Base-by-base conservation (phyloP, 2,329 filamentous ascomycete genomes). In the Colletotrichum orchidophilum region DNA sequence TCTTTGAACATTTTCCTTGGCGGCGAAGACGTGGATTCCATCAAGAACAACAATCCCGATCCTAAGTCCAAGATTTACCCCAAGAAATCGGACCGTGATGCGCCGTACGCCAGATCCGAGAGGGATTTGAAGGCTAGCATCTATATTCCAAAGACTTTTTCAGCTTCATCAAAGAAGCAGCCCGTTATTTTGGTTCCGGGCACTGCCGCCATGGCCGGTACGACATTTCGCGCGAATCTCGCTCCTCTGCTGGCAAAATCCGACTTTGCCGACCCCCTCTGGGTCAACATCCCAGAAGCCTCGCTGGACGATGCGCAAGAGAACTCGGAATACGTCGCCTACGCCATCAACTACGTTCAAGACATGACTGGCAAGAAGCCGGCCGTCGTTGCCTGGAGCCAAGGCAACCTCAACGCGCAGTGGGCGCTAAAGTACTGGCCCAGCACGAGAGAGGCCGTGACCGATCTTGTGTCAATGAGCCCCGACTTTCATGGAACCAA, bases 381-480 rank as follows among this genome's bases (percentile, higher is more conserved):
- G 5, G 79, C 81, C 6, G 80, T 88, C 8, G 77, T 89, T 9
- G 82, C 81, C 8, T 90, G 85, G 86, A 88, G 86, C 0, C 87
- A 90, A 77, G 88, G 88, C 15, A 85, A 83, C 54, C 78, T 90
- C 1, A 80, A 87, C 67, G 80, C 83, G 1, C 88, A 90, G 75
- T 90, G 88, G 88, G 86, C 85, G 0, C 78, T 88, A 72, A 89
- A 89, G 74, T 89, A 88, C 78, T 90, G 85, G 85, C 86, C 86
- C 0, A 86, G 83, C 3, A 86, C 85, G 1, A 81, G 83, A 2
- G 58, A 58, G 1, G 76, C 80, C 0, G 81, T 86, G 1, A 81
- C 80, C n/a, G 84, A 90, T 74, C 83, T 88, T 74, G 81, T 90
- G 35, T 82, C 85, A 49, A 80, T 89, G 54, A 85, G 83, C 15